Evolutionary conservation across 495 filamentous ascomycete species (phyloP), one percentile per base, ranked within the genome.

Genomic region (Neurospora sp.): DNA sequence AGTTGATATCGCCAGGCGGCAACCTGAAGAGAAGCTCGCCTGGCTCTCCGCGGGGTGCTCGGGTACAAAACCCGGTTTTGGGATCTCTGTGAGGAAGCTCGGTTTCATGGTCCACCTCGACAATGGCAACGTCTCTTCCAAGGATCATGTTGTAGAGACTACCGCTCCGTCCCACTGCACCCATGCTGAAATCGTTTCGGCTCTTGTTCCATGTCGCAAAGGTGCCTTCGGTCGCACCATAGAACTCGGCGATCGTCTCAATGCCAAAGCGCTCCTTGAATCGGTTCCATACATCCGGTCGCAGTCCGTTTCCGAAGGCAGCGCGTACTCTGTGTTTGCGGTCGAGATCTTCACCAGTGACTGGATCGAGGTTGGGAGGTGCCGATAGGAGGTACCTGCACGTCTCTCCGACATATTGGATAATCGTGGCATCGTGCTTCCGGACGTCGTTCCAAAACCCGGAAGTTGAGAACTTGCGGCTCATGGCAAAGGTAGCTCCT

Each of bases 321-420:
- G 92, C 59, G 4, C 91, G 90, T 5, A 98, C 86, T 0, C 85
- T 89, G 82, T 98, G 90, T 73, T 91, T 88, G 73, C 87, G 89
- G 81, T 98, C 96, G 42, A 94, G 84, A 75, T 90, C 88, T 77
- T 92, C 89, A 23, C 91, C 90, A 2, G 90, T 93, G 10, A 78
- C 76, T 5, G 90, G 84, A 75, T 93, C 88, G 37, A 88, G 79
- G 71, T 88, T 82, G 1, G 92, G 87, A 1, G 93, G 89, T 0
- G 90, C 89, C 0, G 92, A 85, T 46, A 98, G 87, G 18, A 99
- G 88, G 80, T 99, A 99, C 3, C 96, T 91, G 74, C 94, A 93
- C 0, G 93, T 97, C 79, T 99, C 96, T 41, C 96, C 96, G 11
- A 99, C 95, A 76, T 99, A 99, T 77, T 98, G 96, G 74, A 98